Evolutionary conservation across 2,329 filamentous ascomycete species (phyloP), one percentile per base, ranked within the genome.

Genomic region (Scedosporium boydii): DNA sequence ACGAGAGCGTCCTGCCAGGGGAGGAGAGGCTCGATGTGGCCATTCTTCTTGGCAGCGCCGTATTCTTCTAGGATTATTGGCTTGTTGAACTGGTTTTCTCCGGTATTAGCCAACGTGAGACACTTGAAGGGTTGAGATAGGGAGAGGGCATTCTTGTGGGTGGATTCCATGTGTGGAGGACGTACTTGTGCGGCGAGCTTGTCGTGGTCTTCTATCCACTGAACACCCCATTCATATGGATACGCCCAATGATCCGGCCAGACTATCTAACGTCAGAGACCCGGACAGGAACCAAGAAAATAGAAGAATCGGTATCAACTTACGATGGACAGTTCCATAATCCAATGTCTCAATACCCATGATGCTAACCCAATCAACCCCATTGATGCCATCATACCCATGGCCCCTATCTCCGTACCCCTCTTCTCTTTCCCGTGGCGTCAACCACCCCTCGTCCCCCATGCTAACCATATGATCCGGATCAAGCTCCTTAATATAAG

Each of bases 401-500:
- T 41, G n/a, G 3, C 56, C 38, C 27, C 26, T 42, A 58, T 58
- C 56, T 41, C 56, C 56, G 10, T 55, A 55, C 1, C 51, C 51
- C 12, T 55, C 18, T 14, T 41, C 56, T 58, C 56, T 42, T n/a
- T 58, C 56, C 10, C 56, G 27, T 1, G 56, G 56, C 27, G 56
- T 42, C 16, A 58, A 26, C 56, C 56, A 58, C 3, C 75, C 75
- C 62, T 77, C 86, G 65, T 88, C 85, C 16, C 86, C 85, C 21
- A 86, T 77, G 0, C 81, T 80, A 48, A 88, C 84, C 77, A 88
- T 80, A 70, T 87, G 86, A 57, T 78, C 70, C 1, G 77, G 66
- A 68, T 88, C 86, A 5, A 88, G 72, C 3, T 76, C 80, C 70
- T 87, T 87, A 70, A 89, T 82, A 67, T 86, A 88, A 7, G 76